Conservation (phyloP, 2,329 filamentous ascomycete species). For the Trichoderma cornu-damae region DNA sequence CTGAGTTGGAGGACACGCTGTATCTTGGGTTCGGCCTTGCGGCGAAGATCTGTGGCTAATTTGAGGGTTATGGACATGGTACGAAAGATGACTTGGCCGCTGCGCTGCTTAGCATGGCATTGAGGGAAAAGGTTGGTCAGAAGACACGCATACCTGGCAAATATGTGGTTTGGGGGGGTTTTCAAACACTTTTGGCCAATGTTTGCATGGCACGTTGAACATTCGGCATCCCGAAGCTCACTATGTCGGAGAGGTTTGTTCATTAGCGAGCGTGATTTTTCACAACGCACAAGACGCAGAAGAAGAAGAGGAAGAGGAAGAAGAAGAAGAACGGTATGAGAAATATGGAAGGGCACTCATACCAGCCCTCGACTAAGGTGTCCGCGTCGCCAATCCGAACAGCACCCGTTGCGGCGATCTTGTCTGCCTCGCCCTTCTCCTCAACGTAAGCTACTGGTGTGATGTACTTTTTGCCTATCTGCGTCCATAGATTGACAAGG, state of each 20-base stretch:
- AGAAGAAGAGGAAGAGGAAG: background rate
- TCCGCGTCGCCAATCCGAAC: slow-evolving; percentile 30
- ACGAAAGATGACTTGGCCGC: slow-evolving; percentile 36
- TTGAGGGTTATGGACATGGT: slow-evolving; percentile 28
- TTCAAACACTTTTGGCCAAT: slow-evolving; percentile 35
- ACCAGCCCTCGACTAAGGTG: slow-evolving; percentile 31
- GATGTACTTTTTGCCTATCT: slow-evolving; percentile 38
- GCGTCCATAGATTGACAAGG: slow-evolving; percentile 37
- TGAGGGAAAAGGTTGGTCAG: background rate
- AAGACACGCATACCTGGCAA: slow-evolving; percentile 32
- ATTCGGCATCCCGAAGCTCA: slow-evolving; percentile 35
- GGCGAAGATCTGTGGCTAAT: slow-evolving; percentile 21
- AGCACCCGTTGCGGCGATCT: slow-evolving; percentile 22
- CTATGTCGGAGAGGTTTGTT: slow-evolving; percentile 23
- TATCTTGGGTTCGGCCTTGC: slow-evolving; percentile 30
- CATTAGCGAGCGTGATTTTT: background rate
- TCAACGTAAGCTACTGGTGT: slow-evolving; percentile 32
- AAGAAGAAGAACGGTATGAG: background rate
- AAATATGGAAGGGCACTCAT: background rate
- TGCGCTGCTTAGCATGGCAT: slow-evolving; percentile 21
- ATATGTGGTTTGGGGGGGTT: slow-evolving; percentile 34
- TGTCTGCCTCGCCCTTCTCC: slow-evolving; percentile 3
- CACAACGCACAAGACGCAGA: too few species aligned
- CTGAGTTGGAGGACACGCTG: slow-evolving; percentile 32
- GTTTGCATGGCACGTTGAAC: slow-evolving; percentile 28